Conservation (phyloP, 1,139 yeast genomes). For the Saccharomyces pastorianus region DNA sequence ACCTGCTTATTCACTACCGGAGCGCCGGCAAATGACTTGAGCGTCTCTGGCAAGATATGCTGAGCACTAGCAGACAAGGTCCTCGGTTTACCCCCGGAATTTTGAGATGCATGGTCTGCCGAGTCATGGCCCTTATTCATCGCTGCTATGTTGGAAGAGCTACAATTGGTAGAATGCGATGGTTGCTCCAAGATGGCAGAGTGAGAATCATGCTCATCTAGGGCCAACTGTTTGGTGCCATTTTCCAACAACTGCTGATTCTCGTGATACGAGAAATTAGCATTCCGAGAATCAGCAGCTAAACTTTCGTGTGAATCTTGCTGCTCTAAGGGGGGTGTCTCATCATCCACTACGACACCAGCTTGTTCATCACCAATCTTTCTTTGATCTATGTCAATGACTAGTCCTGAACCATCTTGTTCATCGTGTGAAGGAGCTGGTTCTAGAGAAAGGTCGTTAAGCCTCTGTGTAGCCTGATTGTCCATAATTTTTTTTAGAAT, state of each 20-base stretch:
- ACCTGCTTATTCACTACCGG: slow-evolving; percentile 8
- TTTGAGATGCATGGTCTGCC: neutral
- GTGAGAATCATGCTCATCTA: slow-evolving; percentile 15
- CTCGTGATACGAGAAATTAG: slow-evolving; percentile 31
- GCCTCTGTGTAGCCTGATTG: neutral
- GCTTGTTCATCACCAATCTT: slow-evolving; percentile 2
- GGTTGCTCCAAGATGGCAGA: slow-evolving; percentile 17
- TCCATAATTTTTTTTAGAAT: neutral
- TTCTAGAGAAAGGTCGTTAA: slow-evolving; percentile 3
- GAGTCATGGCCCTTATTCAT: neutral
- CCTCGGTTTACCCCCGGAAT: slow-evolving; percentile 10
- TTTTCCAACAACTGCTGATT: slow-evolving; percentile 26
- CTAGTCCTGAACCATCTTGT: slow-evolving; percentile 12
- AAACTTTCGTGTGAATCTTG: neutral
- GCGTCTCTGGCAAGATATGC: slow-evolving; percentile 26
- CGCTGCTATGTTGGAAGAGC: neutral
- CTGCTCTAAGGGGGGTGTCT: neutral
- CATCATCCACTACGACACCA: slow-evolving; percentile 2
- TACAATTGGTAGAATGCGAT: slow-evolving; percentile 1
- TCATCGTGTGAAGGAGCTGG: slow-evolving; percentile 6
- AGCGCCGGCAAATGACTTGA: slow-evolving; percentile 9
- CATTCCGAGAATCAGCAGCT: slow-evolving; percentile 8
- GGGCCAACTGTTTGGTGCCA: slow-evolving; percentile 28
- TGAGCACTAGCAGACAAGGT: slow-evolving; percentile 26
- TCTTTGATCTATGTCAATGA: slow-evolving; percentile 7